A percentile compares a stretch with the other conserved stretches of the same genome.
These are phyloP conservation scores for Typha latifolia DNA, from an alignment of 176 grass and related monocot species.

Conservation along the genomic window DNA sequence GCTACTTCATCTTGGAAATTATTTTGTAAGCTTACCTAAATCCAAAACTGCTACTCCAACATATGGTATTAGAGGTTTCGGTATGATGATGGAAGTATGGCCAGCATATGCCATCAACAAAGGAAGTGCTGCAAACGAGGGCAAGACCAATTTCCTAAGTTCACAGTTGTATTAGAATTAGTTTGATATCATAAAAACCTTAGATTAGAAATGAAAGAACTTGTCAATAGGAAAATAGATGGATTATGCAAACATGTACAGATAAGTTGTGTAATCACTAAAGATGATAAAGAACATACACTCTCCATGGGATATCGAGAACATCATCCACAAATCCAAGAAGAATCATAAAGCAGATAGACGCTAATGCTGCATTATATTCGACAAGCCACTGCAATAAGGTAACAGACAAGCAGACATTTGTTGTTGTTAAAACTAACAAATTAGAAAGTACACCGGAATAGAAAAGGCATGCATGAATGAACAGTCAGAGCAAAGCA, in stretches of 20 bases:
- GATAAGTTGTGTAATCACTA: neutral
- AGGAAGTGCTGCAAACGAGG: slow-evolving; percentile 80
- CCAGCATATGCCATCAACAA: slow-evolving; percentile 99
- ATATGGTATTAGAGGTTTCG: slow-evolving; percentile 77
- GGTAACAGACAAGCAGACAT: neutral
- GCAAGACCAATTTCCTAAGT: slow-evolving; percentile 78
- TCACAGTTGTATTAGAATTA: slow-evolving; percentile 18
- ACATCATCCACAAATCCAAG: slow-evolving; percentile 99
- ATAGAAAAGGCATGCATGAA: too few species aligned
- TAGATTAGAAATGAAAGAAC: neutral
- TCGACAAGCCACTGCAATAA: slow-evolving; percentile 96
- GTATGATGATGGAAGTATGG: slow-evolving; percentile 86
- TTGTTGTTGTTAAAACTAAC: too few species aligned
- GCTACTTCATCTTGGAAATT: too few species aligned
- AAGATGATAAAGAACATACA: slow-evolving; percentile 54
- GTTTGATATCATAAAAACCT: neutral
- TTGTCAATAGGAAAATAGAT: slow-evolving; percentile 6
- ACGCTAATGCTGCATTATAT: slow-evolving; percentile 93
- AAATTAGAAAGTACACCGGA: too few species aligned
- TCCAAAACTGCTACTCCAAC: slow-evolving; percentile 81
- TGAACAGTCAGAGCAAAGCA: too few species aligned
- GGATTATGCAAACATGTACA: neutral
- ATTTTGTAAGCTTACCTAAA: slow-evolving; percentile 40
- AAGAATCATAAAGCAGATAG: slow-evolving; percentile 98
- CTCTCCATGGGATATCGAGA: slow-evolving; percentile 97